Evolutionary conservation across 768 basidiomycete genomes (phyloP).

Genomic region (Tulasnella sp.): DNA sequence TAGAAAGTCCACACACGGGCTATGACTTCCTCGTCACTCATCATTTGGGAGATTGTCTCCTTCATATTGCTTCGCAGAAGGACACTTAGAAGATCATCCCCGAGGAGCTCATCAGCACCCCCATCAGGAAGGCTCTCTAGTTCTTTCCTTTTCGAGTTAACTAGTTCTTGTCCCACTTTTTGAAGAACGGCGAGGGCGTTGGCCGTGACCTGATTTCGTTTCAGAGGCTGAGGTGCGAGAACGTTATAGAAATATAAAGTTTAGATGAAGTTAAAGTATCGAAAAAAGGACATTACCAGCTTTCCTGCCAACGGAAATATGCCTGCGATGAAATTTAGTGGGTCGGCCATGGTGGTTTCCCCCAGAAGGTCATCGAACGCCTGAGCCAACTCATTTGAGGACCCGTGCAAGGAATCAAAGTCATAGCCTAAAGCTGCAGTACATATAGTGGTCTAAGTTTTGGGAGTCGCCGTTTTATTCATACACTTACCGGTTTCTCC

Average conservation of each 20-base stretch:
- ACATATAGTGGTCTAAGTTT: neutral
- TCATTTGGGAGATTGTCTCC: slow-evolving; percentile 48
- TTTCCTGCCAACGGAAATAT: slow-evolving; percentile 6
- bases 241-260: neutral
- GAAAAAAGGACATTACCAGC: neutral
- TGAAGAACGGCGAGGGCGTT: neutral
- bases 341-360: neutral
- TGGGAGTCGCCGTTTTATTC: neutral
- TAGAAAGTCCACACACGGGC: slow-evolving; percentile 37
- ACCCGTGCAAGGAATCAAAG: slow-evolving; percentile 36
- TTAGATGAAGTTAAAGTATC: neutral
- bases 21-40: slow-evolving; percentile 62
- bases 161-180: slow-evolving; percentile 25
- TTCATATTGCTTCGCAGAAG: slow-evolving; percentile 53
- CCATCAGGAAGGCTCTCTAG: slow-evolving; percentile 10
- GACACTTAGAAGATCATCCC: slow-evolving; percentile 52
- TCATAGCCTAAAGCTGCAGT: slow-evolving; percentile 38
- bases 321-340: neutral
- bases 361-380: slow-evolving; percentile 11
- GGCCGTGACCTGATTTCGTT: neutral
- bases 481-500: slow-evolving; percentile 30
- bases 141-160: slow-evolving; percentile 36
- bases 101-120: slow-evolving; percentile 13
- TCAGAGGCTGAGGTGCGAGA: neutral
- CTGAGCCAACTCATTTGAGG: neutral